A percentile compares a stretch with the other conserved stretches of the same genome.
These are phyloP conservation scores for Pestalotiopsis fici DNA, from an alignment of 2,329 filamentous ascomycete genomes.

Conservation along the genomic window DNA sequence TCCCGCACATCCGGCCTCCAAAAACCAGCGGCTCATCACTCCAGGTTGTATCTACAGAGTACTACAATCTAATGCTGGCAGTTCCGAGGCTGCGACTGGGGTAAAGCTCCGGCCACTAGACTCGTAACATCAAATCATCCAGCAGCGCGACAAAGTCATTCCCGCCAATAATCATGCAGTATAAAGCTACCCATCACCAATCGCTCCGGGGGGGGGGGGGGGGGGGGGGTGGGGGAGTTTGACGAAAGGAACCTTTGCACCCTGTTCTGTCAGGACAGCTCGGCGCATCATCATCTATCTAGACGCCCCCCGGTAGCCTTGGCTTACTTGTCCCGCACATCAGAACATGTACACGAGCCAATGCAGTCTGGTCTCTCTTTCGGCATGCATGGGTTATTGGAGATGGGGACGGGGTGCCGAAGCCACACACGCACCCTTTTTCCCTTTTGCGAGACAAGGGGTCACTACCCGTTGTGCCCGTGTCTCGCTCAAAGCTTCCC, in stretches of 20 bases:
- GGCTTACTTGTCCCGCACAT: not conserved
- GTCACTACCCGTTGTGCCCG: not conserved
- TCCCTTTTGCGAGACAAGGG: not conserved
- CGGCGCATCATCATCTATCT: not conserved
- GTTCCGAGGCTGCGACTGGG: not conserved
- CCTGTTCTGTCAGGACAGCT: not conserved
- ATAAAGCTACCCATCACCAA: not conserved
- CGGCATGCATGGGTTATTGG: not conserved
- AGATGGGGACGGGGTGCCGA: not conserved
- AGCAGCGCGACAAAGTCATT: not conserved
- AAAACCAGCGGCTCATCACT: not conserved
- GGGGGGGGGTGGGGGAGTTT: too few species aligned
- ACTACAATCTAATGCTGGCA: not conserved
- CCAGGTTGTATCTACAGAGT: not conserved
- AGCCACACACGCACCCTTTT: not conserved
- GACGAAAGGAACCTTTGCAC: not conserved
- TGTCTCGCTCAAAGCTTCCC: constrained; percentile 4
- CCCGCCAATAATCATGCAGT: not conserved
- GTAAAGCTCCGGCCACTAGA: not conserved
- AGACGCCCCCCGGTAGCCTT: not conserved
- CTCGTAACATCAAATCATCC: not conserved
- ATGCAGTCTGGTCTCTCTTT: not conserved
- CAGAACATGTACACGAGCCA: not conserved
- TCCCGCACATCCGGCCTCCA: not conserved
- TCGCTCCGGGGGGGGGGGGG: not conserved